Evolutionary conservation across 805 yeast species (phyloP).

Genomic region (Starmerella floris): DNA sequence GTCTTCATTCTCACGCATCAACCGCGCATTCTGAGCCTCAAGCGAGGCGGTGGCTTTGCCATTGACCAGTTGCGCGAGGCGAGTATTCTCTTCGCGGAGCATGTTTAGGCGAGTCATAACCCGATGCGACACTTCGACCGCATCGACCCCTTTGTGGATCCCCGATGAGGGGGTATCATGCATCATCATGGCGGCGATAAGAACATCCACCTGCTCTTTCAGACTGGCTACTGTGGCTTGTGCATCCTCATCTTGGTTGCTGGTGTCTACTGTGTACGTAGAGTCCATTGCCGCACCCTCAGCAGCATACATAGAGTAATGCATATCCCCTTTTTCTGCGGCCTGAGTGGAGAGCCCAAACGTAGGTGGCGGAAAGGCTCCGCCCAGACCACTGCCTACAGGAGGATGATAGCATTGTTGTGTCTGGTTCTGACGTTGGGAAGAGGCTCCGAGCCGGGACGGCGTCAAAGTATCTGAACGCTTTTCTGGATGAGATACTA

Average conservation of each 20-base stretch:
- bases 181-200: conserved; percentile 18
- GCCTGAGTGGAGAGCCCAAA: too few species aligned
- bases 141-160: conserved; percentile 14
- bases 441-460: not conserved
- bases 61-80: conserved; percentile 11
- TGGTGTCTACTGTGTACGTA: not conserved
- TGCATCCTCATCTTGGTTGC: not conserved
- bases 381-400: too few species aligned
- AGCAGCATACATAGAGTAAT: too few species aligned
- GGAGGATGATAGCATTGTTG: too few species aligned
- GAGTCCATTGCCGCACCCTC: not conserved
- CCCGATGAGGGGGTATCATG: not conserved
- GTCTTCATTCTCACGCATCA: conserved; percentile 14
- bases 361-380: too few species aligned
- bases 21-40: conserved; percentile 15
- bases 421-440: not conserved
- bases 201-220: conserved; percentile 18
- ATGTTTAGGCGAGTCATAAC: conserved; percentile 17
- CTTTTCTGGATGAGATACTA: not conserved
- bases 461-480: not conserved
- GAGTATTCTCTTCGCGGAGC: conserved; percentile 20
- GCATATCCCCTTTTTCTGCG: too few species aligned
- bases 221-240: conserved; percentile 14
- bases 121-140: conserved; percentile 20
- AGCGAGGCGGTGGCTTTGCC: conserved; percentile 13